Conservation (phyloP, 2,329 filamentous ascomycete genomes). For the Diaporthe humulicola region DNA sequence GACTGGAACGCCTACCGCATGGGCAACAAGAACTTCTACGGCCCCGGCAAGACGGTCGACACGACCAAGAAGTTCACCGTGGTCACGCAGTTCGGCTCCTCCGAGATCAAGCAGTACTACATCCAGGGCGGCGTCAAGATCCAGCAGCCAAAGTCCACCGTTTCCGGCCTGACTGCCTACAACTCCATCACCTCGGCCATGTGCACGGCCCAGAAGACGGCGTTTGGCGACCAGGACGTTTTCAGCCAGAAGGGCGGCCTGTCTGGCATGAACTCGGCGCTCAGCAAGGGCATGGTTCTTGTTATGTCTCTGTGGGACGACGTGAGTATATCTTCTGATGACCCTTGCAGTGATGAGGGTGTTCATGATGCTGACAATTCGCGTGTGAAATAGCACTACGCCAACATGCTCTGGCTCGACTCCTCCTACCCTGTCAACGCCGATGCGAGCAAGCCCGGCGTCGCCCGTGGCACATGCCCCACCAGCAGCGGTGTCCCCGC, state of each 20-base stretch:
- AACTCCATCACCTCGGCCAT: conserved; percentile 64
- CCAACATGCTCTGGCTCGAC: conserved; percentile 75
- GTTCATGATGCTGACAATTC: background rate
- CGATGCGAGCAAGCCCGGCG: conserved; percentile 52
- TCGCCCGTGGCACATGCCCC: conserved; percentile 58
- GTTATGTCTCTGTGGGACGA: conserved; percentile 74
- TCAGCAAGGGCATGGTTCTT: conserved; percentile 70
- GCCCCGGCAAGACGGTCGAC: conserved; percentile 68
- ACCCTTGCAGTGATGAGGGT: background rate
- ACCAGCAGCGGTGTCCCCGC: conserved; percentile 55
- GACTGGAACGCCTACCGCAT: conserved; percentile 76
- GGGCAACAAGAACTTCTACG: conserved; percentile 72
- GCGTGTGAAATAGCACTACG: conserved; percentile 58
- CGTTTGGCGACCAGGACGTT: conserved; percentile 64
- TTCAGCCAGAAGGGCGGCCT: conserved; percentile 68
- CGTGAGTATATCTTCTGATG: conserved; percentile 43
- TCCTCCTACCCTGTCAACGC: conserved; percentile 63
- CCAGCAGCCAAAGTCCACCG: conserved; percentile 58
- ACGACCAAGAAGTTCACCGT: conserved; percentile 70
- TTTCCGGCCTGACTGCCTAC: conserved; percentile 45
- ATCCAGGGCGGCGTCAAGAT: conserved; percentile 70
- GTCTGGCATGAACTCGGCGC: conserved; percentile 63
- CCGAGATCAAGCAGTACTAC: conserved; percentile 70
- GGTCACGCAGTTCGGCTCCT: conserved; percentile 72
- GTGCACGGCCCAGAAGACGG: conserved; percentile 67